Base-by-base conservation (phyloP, 208 protist genomes). In the Trypanosoma grayi region DNA sequence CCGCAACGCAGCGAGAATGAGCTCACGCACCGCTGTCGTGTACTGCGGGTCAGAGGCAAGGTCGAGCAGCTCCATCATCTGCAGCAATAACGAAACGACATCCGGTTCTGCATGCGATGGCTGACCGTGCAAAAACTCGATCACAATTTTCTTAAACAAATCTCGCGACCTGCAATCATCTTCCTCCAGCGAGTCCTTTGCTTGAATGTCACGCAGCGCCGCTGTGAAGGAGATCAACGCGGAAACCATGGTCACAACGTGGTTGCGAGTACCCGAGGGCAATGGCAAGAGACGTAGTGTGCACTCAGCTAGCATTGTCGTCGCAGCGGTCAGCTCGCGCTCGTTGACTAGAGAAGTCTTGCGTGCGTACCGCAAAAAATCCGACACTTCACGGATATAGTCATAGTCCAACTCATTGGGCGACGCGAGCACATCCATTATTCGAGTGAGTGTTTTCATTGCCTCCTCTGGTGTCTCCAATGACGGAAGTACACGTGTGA, bases 21-120 rank as follows among this genome's bases (percentile, higher is more conserved):
- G 16, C 30, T 71, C 65, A 37, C 65, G 65, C 45, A 65, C 50
- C 1, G 16, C 14, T 33, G 50, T 64, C 1, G 57, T 65, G 41
- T 71, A 65, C 33, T 65, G 45, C 7, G 34, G 2, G 14, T 64
- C 40, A 13, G 65, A 65, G 16, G 65, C 52, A 24, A 71, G 47
- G 20, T 52, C 65, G 14, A 71, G 25, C 16, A 65, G 22, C 18
- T 71, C 65, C 65, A 71, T 64, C 16, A 60, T 37, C 28, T 71
- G 65, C 44, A 71, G 46, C 20, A 57, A 13, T 6, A 59, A 14
- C 14, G 57, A 27, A 27, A 37, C 33, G 7, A 63, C 1, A 54
- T 39, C 36, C 16, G 25, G 10, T 27, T 55, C 34, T 31, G 31
- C 5, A 11, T 33, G 24, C 47, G 37, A 18, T 11, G 55, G 14